phyloP scores from a whole-genome alignment of 768 basidiomycete species.

The Agaricus blazei region DNA sequence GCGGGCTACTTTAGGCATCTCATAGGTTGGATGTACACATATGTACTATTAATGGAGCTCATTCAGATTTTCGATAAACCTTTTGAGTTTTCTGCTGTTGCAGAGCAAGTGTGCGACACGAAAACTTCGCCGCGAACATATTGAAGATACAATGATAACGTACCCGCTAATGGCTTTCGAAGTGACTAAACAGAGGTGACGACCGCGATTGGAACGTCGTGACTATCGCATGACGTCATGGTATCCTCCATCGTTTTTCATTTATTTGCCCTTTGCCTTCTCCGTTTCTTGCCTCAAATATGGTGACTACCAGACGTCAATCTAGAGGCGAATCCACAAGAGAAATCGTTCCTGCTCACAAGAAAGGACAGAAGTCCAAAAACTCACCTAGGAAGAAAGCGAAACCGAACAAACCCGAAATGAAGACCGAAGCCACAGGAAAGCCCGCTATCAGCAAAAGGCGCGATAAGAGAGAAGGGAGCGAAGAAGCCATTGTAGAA shows the following conservation, averaged over 20 bases:
- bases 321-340: neutral
- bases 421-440: constrained; percentile 5
- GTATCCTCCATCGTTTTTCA: neutral
- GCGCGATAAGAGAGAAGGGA: constrained; percentile 9
- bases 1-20: constrained; percentile 36
- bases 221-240: neutral
- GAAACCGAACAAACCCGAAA: constrained; percentile 4
- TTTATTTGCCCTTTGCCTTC: constrained; percentile 1
- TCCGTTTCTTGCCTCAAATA: neutral
- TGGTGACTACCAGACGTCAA: constrained; percentile 31
- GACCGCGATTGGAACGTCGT: neutral
- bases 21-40: constrained; percentile 6
- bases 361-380: constrained; percentile 12
- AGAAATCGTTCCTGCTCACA: constrained; percentile 11
- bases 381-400: constrained; percentile 2
- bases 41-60: neutral
- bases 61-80: no score
- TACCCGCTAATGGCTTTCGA: no score
- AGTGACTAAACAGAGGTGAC: no score
- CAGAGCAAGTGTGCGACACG: no score
- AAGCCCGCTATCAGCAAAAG: constrained; percentile 12
- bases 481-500: constrained; percentile 23
- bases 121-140: no score
- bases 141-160: no score
- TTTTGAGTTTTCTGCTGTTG: no score